These are phyloP conservation scores for Sideroxylon spinosum DNA, from an alignment of 179 eudicot genomes.

Conservation along the genomic window DNA sequence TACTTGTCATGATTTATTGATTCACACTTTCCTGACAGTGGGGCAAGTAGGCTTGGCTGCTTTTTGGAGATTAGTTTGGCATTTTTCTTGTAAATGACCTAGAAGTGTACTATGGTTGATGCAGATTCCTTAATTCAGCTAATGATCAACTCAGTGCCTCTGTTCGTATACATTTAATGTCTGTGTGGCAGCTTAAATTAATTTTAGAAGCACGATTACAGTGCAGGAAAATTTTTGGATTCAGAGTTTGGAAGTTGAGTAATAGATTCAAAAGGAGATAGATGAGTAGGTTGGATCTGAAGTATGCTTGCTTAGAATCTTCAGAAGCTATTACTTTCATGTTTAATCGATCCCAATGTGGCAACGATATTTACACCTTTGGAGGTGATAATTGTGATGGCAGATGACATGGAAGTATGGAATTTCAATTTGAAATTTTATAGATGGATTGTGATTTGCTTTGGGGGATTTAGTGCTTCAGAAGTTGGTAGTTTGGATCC, in stretches of 20 bases:
- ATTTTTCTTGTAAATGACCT: not conserved
- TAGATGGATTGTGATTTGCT: not conserved
- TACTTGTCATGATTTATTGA: not conserved
- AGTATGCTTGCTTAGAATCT: not conserved
- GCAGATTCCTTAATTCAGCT: no score
- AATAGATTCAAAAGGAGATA: slow-evolving; percentile 3
- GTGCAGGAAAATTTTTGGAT: not conserved
- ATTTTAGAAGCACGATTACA: not conserved
- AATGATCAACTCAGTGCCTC: no score
- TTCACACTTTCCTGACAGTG: not conserved
- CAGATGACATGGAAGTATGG: not conserved
- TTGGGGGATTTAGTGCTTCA: slow-evolving; percentile 7
- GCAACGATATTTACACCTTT: not conserved
- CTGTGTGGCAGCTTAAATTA: not conserved
- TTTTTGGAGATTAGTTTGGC: not conserved
- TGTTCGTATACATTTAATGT: no score
- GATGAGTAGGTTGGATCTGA: not conserved
- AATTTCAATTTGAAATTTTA: not conserved
- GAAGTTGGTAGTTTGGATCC: not conserved
- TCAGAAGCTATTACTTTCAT: not conserved
- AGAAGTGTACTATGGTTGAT: no score
- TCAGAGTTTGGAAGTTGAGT: not conserved
- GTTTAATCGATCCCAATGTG: not conserved
- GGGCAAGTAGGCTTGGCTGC: not conserved
- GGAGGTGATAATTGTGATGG: not conserved